A percentile compares a stretch with the other conserved stretches of the same genome.
Evolutionary conservation across 2,329 filamentous ascomycete genomes (phyloP).

Genomic region (Neoascochyta sp.): DNA sequence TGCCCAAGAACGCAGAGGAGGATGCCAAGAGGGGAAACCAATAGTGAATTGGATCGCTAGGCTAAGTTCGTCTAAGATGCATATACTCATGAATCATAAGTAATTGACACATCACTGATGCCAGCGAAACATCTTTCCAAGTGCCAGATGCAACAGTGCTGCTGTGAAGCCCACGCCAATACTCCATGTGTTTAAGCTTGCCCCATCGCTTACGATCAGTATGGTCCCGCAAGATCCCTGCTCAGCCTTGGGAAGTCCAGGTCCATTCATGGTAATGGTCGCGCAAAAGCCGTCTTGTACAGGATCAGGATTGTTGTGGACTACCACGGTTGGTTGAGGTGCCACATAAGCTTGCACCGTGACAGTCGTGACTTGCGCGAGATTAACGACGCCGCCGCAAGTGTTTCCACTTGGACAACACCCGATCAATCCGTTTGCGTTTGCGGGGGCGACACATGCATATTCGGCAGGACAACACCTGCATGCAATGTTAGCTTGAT

Average conservation of each 20-base stretch:
- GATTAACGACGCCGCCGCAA: conserved; percentile 33
- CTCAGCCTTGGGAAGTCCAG: conserved; percentile 31
- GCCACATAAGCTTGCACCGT: conserved; percentile 34
- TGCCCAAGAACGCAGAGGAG: conserved; percentile 53
- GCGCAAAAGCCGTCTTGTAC: conserved; percentile 34
- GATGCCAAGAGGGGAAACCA: conserved; percentile 49
- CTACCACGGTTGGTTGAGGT: conserved; percentile 22
- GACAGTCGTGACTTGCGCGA: conserved; percentile 33
- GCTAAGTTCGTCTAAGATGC: conserved; percentile 10
- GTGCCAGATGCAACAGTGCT: conserved; percentile 21
- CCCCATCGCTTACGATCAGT: conserved; percentile 30
- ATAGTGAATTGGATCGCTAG: conserved; percentile 5
- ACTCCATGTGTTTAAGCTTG: conserved; percentile 15
- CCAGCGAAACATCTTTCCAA: conserved; percentile 25
- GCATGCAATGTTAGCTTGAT: not conserved
- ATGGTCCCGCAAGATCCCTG: conserved; percentile 39
- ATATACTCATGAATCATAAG: conserved; percentile 21
- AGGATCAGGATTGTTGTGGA: conserved; percentile 21
- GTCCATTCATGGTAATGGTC: conserved; percentile 36
- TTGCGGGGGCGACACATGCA: conserved; percentile 30
- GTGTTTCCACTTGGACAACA: conserved; percentile 37
- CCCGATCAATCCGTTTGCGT: conserved; percentile 34
- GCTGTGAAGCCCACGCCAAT: conserved; percentile 14
- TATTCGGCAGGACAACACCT: conserved; percentile 40
- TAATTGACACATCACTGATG: conserved; percentile 1